Evolutionary conservation across 2,329 filamentous ascomycete genomes (phyloP).

Genomic region (Sarocladium oryzae): DNA sequence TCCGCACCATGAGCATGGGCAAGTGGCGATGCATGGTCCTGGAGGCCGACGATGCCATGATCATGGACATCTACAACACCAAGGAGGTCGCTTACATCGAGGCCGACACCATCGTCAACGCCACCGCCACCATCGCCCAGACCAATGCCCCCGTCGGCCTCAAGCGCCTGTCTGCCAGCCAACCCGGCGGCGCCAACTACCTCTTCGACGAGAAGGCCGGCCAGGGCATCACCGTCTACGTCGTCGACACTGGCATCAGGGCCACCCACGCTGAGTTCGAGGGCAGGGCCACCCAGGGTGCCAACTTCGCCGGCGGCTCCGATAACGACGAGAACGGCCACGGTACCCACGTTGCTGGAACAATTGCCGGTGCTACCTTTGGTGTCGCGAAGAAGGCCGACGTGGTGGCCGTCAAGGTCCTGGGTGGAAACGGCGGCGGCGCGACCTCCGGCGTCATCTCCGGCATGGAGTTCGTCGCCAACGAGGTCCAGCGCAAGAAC

Average conservation of each 20-base stretch:
- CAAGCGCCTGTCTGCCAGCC: constrained; percentile 42
- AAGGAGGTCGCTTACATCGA: constrained; percentile 47
- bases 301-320: constrained; percentile 43
- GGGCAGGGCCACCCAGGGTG: constrained; percentile 46
- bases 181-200: constrained; percentile 24
- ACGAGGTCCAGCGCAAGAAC: constrained; percentile 36
- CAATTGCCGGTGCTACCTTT: constrained; percentile 52
- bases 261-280: constrained; percentile 49
- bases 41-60: constrained; percentile 44
- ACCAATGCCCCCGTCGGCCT: constrained; percentile 47
- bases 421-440: constrained; percentile 36
- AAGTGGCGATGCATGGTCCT: constrained; percentile 48
- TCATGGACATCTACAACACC: constrained; percentile 40
- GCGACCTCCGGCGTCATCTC: constrained; percentile 40
- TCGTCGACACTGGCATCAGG: constrained; percentile 60
- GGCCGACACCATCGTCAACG: constrained; percentile 42
- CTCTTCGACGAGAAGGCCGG: constrained; percentile 47
- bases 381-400: constrained; percentile 54
- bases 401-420: constrained; percentile 55
- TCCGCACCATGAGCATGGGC: constrained; percentile 40
- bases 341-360: constrained; percentile 58
- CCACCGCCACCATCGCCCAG: constrained; percentile 41
- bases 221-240: constrained; percentile 51
- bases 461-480: constrained; percentile 51
- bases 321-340: constrained; percentile 55